A percentile compares a stretch with the other conserved stretches of the same genome.
These are phyloP conservation scores for Zygosaccharomyces lentus DNA, from an alignment of 805 yeast genomes.

Conservation along the genomic window DNA sequence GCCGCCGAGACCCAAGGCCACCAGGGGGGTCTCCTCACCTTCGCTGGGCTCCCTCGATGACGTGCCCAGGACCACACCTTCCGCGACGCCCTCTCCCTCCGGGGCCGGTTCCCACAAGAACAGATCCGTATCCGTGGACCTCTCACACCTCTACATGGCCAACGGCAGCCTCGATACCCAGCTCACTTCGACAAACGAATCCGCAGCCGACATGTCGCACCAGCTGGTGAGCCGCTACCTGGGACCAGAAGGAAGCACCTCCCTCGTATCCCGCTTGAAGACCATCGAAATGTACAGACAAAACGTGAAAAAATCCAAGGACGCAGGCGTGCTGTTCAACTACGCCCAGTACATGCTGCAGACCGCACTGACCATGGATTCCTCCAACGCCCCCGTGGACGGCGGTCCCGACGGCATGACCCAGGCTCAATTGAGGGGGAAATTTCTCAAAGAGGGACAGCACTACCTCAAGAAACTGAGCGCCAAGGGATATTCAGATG, in stretches of 20 bases:
- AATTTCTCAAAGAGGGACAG: constrained; percentile 73
- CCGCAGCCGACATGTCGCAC: constrained; percentile 49
- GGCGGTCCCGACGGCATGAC: constrained; percentile 5
- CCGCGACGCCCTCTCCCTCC: constrained; percentile 6
- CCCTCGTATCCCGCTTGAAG: constrained; percentile 68
- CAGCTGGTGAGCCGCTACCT: constrained; percentile 48
- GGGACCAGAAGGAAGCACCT: constrained; percentile 43
- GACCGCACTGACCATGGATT: constrained; percentile 64
- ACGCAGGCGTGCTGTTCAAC: constrained; percentile 81
- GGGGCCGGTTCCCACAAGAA: constrained; percentile 15
- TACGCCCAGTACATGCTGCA: constrained; percentile 88
- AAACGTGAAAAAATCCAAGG: constrained; percentile 79
- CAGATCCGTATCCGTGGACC: constrained; percentile 38
- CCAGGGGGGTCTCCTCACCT: not conserved
- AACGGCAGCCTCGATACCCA: constrained; percentile 34
- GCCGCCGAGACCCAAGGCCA: constrained; percentile 7
- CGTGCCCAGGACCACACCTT: no score
- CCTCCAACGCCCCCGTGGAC: constrained; percentile 12
- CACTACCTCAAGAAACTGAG: constrained; percentile 64
- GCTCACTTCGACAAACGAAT: constrained; percentile 38
- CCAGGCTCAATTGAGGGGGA: constrained; percentile 41
- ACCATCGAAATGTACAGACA: constrained; percentile 83
- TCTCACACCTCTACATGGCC: constrained; percentile 40
- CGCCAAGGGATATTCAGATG: constrained; percentile 79
- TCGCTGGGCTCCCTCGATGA: constrained; percentile 9